Conservation (phyloP, 2,329 filamentous ascomycete species). For the Fusarium continuum region DNA sequence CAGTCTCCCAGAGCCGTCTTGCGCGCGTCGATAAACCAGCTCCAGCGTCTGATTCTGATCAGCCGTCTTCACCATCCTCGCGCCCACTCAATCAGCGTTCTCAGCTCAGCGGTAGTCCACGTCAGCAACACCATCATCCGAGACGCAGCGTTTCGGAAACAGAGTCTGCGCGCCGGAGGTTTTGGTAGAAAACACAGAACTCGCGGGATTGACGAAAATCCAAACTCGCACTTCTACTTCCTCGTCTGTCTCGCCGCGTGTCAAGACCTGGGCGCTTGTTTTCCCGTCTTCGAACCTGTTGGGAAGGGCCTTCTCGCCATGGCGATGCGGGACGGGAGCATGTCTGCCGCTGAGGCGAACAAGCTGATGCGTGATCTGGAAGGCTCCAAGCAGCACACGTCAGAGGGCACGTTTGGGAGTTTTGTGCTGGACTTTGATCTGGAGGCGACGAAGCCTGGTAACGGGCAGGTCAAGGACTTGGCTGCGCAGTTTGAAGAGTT, state of each 20-base stretch:
- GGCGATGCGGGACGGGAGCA: conserved; percentile 4
- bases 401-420: neutral
- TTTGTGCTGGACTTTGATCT: conserved; percentile 14
- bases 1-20: neutral
- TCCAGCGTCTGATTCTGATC: conserved; percentile 13
- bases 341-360: conserved; percentile 6
- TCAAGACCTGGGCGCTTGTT: neutral
- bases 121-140: conserved; percentile 26
- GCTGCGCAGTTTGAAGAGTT: conserved; percentile 22
- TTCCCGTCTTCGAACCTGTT: neutral
- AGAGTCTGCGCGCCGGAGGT: neutral
- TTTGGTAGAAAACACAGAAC: neutral
- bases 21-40: conserved; percentile 9
- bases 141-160: conserved; percentile 5
- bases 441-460: conserved; percentile 11
- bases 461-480: conserved; percentile 7
- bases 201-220: rapidly evolving
- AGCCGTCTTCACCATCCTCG: conserved; percentile 12
- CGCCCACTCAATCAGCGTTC: conserved; percentile 2
- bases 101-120: conserved; percentile 12
- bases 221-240: conserved; percentile 14
- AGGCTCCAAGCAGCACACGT: neutral
- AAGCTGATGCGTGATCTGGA: neutral
- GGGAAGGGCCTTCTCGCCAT: conserved; percentile 8
- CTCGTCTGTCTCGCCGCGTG: conserved; percentile 1